Evolutionary conservation across 495 filamentous ascomycete species (phyloP).

Genomic region (Bathelium albidoporum): DNA sequence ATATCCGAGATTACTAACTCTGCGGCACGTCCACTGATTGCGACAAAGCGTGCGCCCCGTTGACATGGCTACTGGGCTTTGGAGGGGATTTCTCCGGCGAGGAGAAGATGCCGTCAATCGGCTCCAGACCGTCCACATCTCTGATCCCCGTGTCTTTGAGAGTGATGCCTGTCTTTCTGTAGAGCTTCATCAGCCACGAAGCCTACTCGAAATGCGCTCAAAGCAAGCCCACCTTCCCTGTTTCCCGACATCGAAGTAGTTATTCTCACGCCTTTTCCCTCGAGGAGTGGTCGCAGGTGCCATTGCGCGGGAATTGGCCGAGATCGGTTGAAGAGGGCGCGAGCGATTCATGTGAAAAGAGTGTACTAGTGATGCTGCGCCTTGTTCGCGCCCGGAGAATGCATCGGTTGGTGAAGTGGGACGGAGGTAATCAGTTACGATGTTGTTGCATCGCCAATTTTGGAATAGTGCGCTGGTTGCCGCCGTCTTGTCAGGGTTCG

Average conservation of each 20-base stretch:
- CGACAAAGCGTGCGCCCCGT: not conserved
- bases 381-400: not conserved
- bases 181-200: conserved; percentile 3
- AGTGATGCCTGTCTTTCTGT: conserved; percentile 72
- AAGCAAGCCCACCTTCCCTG: conserved; percentile 45
- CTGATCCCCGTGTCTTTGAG: conserved; percentile 68
- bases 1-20: not conserved
- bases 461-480: too few species aligned
- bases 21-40: not conserved
- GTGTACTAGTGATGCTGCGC: not conserved
- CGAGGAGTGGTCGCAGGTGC: not conserved
- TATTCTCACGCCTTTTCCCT: conserved; percentile 42
- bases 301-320: not conserved
- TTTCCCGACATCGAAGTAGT: conserved; percentile 56
- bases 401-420: not conserved
- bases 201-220: conserved; percentile 14
- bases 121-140: conserved; percentile 88
- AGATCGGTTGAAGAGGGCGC: not conserved
- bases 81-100: conserved; percentile 60
- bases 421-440: not conserved
- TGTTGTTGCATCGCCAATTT: not conserved
- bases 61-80: conserved; percentile 32
- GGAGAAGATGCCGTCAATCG: conserved; percentile 75
- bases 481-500: not conserved
- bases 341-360: not conserved